A percentile compares a stretch with the other conserved stretches of the same genome.
phyloP scores from a whole-genome alignment of 345 rosid species.

The Cardamine occulta region DNA sequence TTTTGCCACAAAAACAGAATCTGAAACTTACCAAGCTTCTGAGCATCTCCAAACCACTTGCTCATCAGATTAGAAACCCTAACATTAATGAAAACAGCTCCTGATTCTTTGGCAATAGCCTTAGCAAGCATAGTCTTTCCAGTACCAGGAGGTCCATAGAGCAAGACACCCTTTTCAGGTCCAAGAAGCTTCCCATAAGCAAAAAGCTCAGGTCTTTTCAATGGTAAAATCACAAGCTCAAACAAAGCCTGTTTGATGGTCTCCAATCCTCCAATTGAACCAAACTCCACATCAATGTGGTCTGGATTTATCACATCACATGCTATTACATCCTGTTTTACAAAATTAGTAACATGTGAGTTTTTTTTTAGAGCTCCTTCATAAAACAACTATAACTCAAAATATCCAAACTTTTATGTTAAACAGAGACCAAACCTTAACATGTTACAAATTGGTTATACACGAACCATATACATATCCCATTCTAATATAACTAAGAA shows the following conservation, averaged over 20 bases:
- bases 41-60: conserved; percentile 99
- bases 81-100: conserved; percentile 95
- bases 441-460: background rate
- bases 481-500: background rate
- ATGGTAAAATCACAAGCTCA: conserved; percentile 90
- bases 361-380: background rate
- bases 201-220: conserved; percentile 88
- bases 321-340: conserved; percentile 86
- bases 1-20: background rate
- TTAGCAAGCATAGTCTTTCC: conserved; percentile 99
- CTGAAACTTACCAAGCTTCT: conserved; percentile 82
- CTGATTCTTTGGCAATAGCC: conserved; percentile 96
- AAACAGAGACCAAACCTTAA: conserved; percentile 13
- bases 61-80: conserved; percentile 90
- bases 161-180: conserved; percentile 94
- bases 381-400: background rate
- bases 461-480: background rate
- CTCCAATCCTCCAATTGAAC: conserved; percentile 88
- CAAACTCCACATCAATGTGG: conserved; percentile 89
- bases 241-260: conserved; percentile 75
- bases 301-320: conserved; percentile 97
- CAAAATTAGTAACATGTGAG: conserved; percentile 23
- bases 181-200: conserved; percentile 92
- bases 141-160: conserved; percentile 98
- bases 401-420: background rate